These are phyloP conservation scores for Schwanniomyces vanrijiae DNA, from an alignment of 805 yeast species.

Conservation along the genomic window DNA sequence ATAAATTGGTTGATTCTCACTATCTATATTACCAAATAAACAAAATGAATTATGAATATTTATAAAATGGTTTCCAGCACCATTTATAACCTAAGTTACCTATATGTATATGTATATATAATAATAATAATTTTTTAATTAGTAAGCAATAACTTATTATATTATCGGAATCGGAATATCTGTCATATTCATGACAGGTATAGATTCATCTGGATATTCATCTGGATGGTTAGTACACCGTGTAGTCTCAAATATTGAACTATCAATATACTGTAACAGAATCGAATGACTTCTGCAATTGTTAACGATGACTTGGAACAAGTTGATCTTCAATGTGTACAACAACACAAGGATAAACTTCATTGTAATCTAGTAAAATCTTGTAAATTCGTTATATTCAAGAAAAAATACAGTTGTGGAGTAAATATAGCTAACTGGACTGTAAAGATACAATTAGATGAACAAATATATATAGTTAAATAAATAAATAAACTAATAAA, in stretches of 20 bases:
- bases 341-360: conserved; percentile 31
- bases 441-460: too few relatives aligned
- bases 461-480: too few relatives aligned
- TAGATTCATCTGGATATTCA: conserved; percentile 21
- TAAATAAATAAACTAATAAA: neutral
- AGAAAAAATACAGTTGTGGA: too few relatives aligned
- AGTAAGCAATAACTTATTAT: neutral
- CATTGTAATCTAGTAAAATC: conserved; percentile 18
- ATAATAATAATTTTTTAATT: neutral
- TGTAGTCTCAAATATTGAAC: conserved; percentile 29
- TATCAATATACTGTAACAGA: conserved; percentile 30
- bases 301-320: conserved; percentile 34
- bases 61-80: neutral
- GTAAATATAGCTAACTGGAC: too few relatives aligned
- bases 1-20: neutral
- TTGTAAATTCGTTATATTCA: neutral
- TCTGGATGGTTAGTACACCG: conserved; percentile 23
- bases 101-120: too few relatives aligned
- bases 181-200: conserved; percentile 26
- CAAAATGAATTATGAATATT: neutral
- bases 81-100: neutral
- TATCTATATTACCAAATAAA: neutral
- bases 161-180: conserved; percentile 30
- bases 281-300: conserved; percentile 33
- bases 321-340: conserved; percentile 37